Evolutionary conservation across 805 yeast species (phyloP).

Genomic region (Barnettozyma salicaria): DNA sequence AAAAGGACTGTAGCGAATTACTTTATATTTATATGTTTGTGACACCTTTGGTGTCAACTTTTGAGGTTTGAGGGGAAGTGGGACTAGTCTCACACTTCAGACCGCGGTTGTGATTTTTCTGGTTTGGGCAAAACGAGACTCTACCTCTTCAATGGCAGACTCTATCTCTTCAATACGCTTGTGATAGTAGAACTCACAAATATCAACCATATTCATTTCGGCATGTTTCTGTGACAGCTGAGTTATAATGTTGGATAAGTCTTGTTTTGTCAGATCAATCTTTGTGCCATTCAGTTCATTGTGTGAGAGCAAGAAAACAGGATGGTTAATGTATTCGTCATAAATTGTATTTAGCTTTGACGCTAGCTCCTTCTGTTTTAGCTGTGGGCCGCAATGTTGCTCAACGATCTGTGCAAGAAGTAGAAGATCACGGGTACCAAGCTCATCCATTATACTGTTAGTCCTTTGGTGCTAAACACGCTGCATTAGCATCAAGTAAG

Average conservation of each 20-base stretch:
- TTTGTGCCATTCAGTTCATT: constrained; percentile 15
- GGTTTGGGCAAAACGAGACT: constrained; percentile 10
- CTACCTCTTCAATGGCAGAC: constrained; percentile 9
- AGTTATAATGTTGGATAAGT: constrained; percentile 6
- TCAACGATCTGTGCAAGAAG: constrained; percentile 21
- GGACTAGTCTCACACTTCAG: background rate
- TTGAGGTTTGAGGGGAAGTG: too few species aligned
- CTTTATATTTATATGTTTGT: too few species aligned
- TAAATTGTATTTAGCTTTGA: constrained; percentile 11
- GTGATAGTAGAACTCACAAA: constrained; percentile 21
- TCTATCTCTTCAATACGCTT: constrained; percentile 15
- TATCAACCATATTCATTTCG: constrained; percentile 13
- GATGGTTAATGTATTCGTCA: constrained; percentile 15
- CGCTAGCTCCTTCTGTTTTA: constrained; percentile 1
- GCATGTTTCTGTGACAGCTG: constrained; percentile 6
- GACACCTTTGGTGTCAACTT: too few species aligned
- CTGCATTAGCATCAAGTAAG: too few species aligned
- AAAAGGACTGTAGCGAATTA: too few species aligned
- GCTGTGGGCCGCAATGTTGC: constrained; percentile 14
- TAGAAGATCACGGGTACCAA: constrained; percentile 22
- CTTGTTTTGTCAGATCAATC: constrained; percentile 9
- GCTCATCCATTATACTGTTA: constrained; percentile 13
- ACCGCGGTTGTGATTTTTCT: constrained; percentile 4
- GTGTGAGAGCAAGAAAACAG: constrained; percentile 22
- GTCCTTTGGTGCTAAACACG: too few species aligned